Base-by-base conservation (phyloP, 306 rosid genomes). In the Castanospermum australe region DNA sequence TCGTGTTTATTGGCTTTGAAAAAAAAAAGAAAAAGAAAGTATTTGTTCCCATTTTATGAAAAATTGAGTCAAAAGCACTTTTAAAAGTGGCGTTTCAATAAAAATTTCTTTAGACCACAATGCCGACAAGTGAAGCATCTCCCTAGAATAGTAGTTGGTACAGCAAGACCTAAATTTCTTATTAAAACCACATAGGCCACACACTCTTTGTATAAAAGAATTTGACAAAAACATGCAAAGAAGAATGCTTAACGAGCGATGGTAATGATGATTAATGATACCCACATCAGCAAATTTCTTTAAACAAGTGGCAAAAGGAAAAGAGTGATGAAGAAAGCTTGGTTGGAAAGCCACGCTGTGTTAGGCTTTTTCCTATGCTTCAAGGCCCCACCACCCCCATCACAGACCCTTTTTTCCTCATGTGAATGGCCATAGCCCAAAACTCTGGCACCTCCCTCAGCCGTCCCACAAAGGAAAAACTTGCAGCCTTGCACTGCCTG, bases 321-420 rank as follows among this genome's bases (percentile, higher is more conserved):
- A 68, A 20, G 52, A 68, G 62, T 84, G 73, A 80, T 68, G 68
- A 69, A 76, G 80, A 80, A 76, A 83, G 79, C 78, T 73, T 85
- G 87, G 87, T 73, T 85, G 87, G 64, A 83, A 88, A 85, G 87
- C 82, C 89, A 85, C 85, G 89, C 82, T 76, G 38, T 83, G 78
- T 81, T 21, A 36, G 72, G 79, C 90, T 80, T 84, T 86, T 77
- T 72, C 62, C 75, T 76, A 64, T 81, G 52, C 77, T 56, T 7
- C 66, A 63, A 35, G 77, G 86, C 33, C 86, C 90, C 76, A 76
- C 86, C 73, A 62, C 60, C 71, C 71, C 35, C 73, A 74, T 47
- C 78, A 30, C 44, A 45, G 52, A 15, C 36, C 50, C 79, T 54
- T 42, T 54, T 77, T 72, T 81, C 55, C 30, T 50, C 80, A 76